A percentile compares a stretch with the other conserved stretches of the same genome.
These are phyloP conservation scores for Tetraselmis chui DNA, from an alignment of 139 green algal species.

Conservation along the genomic window DNA sequence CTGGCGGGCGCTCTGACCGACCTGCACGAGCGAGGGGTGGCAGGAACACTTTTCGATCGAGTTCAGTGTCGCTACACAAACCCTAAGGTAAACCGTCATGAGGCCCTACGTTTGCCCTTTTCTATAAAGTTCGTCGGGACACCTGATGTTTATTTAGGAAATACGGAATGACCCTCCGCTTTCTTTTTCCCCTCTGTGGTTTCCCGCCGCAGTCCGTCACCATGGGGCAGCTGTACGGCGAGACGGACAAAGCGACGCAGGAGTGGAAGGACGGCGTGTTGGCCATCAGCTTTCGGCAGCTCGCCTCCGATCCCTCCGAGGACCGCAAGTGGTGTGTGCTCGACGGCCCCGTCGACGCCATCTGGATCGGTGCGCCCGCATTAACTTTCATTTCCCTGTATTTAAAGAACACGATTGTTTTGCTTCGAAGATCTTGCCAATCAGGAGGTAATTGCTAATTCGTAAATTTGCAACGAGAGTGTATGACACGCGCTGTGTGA, in stretches of 20 bases:
- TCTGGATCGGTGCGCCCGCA: slow-evolving; percentile 32
- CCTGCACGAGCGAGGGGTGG: slow-evolving; percentile 27
- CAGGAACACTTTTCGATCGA: slow-evolving; percentile 50
- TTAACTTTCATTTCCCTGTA: too few species aligned
- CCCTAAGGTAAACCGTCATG: slow-evolving; percentile 56
- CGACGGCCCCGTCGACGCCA: slow-evolving; percentile 35
- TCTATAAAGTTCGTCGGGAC: too few species aligned
- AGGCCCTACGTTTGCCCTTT: too few species aligned
- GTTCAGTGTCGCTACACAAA: slow-evolving; percentile 60
- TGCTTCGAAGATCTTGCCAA: too few species aligned
- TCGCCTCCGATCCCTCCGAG: slow-evolving; percentile 1
- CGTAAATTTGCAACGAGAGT: too few species aligned
- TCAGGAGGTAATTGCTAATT: too few species aligned
- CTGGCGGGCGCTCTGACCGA: slow-evolving; percentile 49
- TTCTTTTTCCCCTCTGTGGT: too few species aligned
- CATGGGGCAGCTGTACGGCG: slow-evolving; percentile 37
- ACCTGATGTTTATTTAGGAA: too few species aligned
- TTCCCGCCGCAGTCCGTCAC: slow-evolving; percentile 27
- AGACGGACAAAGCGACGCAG: slow-evolving; percentile 23
- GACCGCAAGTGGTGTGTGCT: slow-evolving; percentile 22
- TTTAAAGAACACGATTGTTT: too few species aligned
- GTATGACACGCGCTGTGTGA: too few species aligned
- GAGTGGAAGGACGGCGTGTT: slow-evolving; percentile 37
- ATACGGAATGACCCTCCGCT: too few species aligned
- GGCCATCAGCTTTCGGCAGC: slow-evolving; percentile 24